Base-by-base conservation (phyloP, 495 filamentous ascomycete species). In the Aspergillus indologenus region DNA sequence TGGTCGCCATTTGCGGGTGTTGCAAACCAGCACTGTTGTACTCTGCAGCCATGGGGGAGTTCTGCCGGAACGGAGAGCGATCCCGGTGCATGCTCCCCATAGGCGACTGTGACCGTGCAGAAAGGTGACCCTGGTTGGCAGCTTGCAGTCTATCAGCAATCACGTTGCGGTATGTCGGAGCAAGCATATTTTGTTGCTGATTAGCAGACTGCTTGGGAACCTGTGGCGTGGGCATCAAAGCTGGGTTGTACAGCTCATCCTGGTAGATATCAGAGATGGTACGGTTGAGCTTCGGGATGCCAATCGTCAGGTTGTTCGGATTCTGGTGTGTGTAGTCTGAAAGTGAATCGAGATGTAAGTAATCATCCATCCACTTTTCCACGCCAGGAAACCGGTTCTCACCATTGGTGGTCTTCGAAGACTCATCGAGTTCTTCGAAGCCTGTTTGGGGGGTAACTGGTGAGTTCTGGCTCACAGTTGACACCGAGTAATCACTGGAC, bases 231-330 rank as follows among this genome's bases (percentile, higher is more conserved):
- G 83, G 76, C 62, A 83, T 81, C 69, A 83, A 75, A 56, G 76
- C 72, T 8, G 90, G 86, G 61, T 86, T 90, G 81, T 87, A 96
- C 1, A 96, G 82, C 65, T 94, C 90, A 69, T 96, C 92, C 65
- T 85, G 79, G 65, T 88, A 91, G 26, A 89, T 81, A 66, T 96
- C 92, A 9, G 91, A 92, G 69, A 92, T 88, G 8, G 91, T 95
- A 50, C 92, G 83, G 53, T 89, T 85, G 59, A 96, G 80, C 71
- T 94, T 95, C 5, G 92, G 90, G 42, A 90, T 78, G 44, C 75
- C 73, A 29, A 78, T 72, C 53, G 71, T 68, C 63, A 77, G 65
- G 48, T 66, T 65, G 54, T 65, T 71, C 47, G 62, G 60, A 59
- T 61, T 68, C 51, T 58, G 60, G 60, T 64, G 67, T 53, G 54